Evolutionary conservation across 148 eudicot genomes (phyloP).

Genomic region (Rhododendron henanense): DNA sequence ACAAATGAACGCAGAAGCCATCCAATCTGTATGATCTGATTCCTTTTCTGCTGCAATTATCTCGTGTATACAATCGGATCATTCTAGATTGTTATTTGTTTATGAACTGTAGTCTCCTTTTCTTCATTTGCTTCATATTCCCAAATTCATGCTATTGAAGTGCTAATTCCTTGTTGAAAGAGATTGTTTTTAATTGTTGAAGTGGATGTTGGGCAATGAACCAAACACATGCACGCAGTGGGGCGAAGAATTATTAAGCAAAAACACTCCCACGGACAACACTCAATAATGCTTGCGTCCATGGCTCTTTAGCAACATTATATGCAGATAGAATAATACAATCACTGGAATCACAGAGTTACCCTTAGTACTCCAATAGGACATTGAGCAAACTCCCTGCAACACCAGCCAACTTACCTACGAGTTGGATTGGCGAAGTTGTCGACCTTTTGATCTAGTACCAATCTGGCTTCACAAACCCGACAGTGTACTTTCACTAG

Average conservation of each 20-base stretch:
- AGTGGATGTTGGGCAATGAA: not conserved
- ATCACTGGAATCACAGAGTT: not conserved
- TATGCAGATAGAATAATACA: not conserved
- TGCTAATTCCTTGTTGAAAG: not conserved
- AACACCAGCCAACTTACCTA: not conserved
- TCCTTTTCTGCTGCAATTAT: not conserved
- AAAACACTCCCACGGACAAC: not conserved
- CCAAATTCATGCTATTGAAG: not conserved
- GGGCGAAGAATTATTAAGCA: not conserved
- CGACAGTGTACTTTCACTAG: not conserved
- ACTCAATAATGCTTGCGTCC: no score
- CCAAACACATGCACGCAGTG: not conserved
- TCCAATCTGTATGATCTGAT: slow-evolving; percentile 1
- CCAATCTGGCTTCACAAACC: not conserved
- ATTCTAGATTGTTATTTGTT: not conserved
- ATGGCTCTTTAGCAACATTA: not conserved
- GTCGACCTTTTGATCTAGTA: not conserved
- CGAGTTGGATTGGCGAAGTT: not conserved
- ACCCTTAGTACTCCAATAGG: not conserved
- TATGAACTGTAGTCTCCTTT: not conserved
- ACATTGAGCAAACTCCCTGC: not conserved
- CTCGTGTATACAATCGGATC: not conserved
- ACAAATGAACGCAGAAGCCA: not conserved
- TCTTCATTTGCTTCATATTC: not conserved
- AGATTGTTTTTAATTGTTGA: not conserved